Base-by-base conservation (phyloP, 148 eudicot genomes). In the Silene conica region DNA sequence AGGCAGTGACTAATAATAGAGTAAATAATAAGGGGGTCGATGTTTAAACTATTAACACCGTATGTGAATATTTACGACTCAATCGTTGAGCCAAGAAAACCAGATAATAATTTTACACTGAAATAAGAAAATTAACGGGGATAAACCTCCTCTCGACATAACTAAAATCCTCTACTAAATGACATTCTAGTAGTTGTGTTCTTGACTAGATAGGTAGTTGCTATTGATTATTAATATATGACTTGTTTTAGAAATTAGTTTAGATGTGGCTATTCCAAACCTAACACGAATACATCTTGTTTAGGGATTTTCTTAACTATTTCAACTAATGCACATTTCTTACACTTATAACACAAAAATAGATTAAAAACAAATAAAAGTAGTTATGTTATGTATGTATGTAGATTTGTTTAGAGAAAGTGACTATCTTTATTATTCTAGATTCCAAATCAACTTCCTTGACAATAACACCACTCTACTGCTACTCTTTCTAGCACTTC, bases 201-300 rank as follows among this genome's bases (percentile, higher is more conserved):
- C 2, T 63, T 26, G 67, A 15, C 8, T 9, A 7, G 22, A 14
- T 68, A 21, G 71, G 57, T 21, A 68, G 57, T 68, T 68, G 34
- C 19, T 2, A 2, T 0, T 46, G 8, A 13, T 21, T 21, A 19
- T 46, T 22, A 57, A 20, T 13, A 3, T 45, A 20, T 45, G 23
- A 25, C 71, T 67, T 43, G 38, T 46, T 69, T 21, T 69, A 69
- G 59, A 69, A 50, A 6, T 50, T 48, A 22, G 72, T 69, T 69
- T 48, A 69, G 52, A 67, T 20, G 70, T 67, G 25, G 70, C 18
- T 46, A 45, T 15, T 69, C 28, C 15, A 23, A 23, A 67, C 25
- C 55, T 67, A 69, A 50, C 57, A 46, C 59, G 5, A 16, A 63
- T 12, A 16, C 66, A 57, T 13, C 43, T 63, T 63, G 34, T 21